Conservation (phyloP, 768 basidiomycete species). For the Naganishia friedmannii region DNA sequence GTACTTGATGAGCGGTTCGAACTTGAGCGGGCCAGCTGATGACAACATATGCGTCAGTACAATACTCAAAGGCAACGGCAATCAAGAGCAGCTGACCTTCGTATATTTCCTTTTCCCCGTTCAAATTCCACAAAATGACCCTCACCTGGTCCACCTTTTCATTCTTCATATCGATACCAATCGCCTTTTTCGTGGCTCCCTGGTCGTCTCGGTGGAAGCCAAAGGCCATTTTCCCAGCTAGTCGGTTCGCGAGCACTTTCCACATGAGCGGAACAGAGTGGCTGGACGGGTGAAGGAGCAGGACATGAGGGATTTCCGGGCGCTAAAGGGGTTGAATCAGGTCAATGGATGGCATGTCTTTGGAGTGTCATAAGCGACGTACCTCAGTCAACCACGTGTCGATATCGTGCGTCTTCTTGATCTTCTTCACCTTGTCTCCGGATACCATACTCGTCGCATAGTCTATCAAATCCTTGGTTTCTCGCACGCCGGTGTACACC, state of each 20-base stretch:
- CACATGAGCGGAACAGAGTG: constrained; percentile 52
- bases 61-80: too few relatives aligned
- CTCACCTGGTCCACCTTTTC: constrained; percentile 54
- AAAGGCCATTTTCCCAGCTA: constrained; percentile 67
- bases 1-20: constrained; percentile 70
- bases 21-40: constrained; percentile 64
- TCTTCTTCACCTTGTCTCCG: constrained; percentile 60
- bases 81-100: constrained; percentile 58
- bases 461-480: constrained; percentile 68
- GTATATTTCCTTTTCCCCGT: constrained; percentile 63
- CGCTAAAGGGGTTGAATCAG: constrained; percentile 35
- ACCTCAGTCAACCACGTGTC: constrained; percentile 33
- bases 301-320: constrained; percentile 44
- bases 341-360: neutral
- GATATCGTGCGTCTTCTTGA: constrained; percentile 61
- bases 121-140: constrained; percentile 68
- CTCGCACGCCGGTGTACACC: constrained; percentile 69
- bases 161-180: constrained; percentile 63
- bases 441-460: constrained; percentile 74
- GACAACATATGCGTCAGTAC: constrained; percentile 11
- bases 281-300: constrained; percentile 50
- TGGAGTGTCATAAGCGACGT: neutral
- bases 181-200: constrained; percentile 40
- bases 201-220: constrained; percentile 64
- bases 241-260: constrained; percentile 50